A percentile compares a stretch with the other conserved stretches of the same genome.
phyloP scores from a whole-genome alignment of 495 filamentous ascomycete genomes.

The Aspergillus steynii region DNA sequence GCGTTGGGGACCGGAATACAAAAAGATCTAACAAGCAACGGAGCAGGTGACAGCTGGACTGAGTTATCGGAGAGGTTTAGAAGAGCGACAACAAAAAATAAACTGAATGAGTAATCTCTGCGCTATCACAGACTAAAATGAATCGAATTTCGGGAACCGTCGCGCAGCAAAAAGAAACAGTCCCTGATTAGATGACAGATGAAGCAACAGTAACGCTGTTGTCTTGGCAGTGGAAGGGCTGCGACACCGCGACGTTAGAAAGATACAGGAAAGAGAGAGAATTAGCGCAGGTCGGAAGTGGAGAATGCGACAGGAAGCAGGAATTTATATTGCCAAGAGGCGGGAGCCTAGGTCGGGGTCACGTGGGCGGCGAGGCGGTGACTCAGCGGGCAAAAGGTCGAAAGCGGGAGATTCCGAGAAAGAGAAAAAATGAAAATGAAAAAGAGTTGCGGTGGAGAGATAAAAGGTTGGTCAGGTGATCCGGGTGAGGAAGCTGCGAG shows the following conservation, averaged over 20 bases:
- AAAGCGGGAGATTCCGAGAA: slow-evolving; percentile 13
- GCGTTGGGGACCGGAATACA: slow-evolving; percentile 28
- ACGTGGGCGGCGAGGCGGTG: slow-evolving; percentile 41
- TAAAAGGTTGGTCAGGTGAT: slow-evolving; percentile 20
- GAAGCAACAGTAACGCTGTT: slow-evolving; percentile 17
- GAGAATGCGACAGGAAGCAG: slow-evolving; percentile 48
- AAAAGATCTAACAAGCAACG: slow-evolving; percentile 22
- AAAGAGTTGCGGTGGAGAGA: slow-evolving; percentile 4
- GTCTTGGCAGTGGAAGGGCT: slow-evolving; percentile 19
- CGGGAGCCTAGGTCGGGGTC: slow-evolving; percentile 26
- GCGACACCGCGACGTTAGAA: slow-evolving; percentile 21
- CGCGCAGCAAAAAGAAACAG: slow-evolving; percentile 19
- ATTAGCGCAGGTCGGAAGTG: slow-evolving; percentile 38
- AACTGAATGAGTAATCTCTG: slow-evolving; percentile 34
- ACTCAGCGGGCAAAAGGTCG: slow-evolving; percentile 24
- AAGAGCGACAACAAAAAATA: slow-evolving; percentile 25
- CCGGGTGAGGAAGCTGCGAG: slow-evolving; percentile 1
- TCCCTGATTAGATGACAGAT: slow-evolving; percentile 31
- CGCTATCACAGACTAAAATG: slow-evolving; percentile 35
- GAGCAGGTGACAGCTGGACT: slow-evolving; percentile 18
- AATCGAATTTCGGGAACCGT: slow-evolving; percentile 27
- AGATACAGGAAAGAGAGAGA: slow-evolving; percentile 23
- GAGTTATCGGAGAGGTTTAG: slow-evolving; percentile 24
- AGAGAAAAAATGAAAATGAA: slow-evolving; percentile 20
- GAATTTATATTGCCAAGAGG: slow-evolving; percentile 52